Evolutionary conservation across 257 asterid genomes (phyloP).

Genomic region (Plantago major): DNA sequence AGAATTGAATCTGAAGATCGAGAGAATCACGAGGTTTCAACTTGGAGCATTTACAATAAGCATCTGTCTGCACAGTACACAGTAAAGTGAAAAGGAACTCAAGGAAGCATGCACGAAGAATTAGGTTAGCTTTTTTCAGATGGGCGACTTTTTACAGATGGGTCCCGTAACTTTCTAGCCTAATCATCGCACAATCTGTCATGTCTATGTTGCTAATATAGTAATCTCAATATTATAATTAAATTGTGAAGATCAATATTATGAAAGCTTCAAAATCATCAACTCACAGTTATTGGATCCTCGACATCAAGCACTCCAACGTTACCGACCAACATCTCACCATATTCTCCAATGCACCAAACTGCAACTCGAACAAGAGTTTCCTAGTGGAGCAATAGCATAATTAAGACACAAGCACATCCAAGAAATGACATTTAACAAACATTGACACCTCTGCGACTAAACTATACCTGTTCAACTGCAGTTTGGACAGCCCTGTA

Average conservation of each 20-base stretch:
- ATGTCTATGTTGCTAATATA: too few species aligned
- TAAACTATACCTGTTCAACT: constrained; percentile 64
- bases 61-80: too few species aligned
- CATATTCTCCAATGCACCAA: constrained; percentile 99
- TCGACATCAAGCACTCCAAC: constrained; percentile 71
- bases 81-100: too few species aligned
- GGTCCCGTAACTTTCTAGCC: too few species aligned
- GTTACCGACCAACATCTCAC: constrained; percentile 75
- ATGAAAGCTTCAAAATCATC: constrained; percentile 14
- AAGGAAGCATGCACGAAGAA: too few species aligned
- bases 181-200: too few species aligned
- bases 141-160: too few species aligned
- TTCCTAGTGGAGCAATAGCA: constrained; percentile 52
- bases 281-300: constrained; percentile 80
- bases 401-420: constrained; percentile 14
- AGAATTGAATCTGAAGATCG: too few species aligned
- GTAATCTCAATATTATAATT: too few species aligned
- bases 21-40: too few species aligned
- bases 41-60: too few species aligned
- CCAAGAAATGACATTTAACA: constrained; percentile 11
- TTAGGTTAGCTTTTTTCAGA: too few species aligned
- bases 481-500: constrained; percentile 69
- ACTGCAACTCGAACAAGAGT: constrained; percentile 91
- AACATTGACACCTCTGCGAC: constrained; percentile 10
- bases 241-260: background rate